Conservation (phyloP, 371 early-diverging fungal genomes). For the Chytridiales sp. region DNA sequence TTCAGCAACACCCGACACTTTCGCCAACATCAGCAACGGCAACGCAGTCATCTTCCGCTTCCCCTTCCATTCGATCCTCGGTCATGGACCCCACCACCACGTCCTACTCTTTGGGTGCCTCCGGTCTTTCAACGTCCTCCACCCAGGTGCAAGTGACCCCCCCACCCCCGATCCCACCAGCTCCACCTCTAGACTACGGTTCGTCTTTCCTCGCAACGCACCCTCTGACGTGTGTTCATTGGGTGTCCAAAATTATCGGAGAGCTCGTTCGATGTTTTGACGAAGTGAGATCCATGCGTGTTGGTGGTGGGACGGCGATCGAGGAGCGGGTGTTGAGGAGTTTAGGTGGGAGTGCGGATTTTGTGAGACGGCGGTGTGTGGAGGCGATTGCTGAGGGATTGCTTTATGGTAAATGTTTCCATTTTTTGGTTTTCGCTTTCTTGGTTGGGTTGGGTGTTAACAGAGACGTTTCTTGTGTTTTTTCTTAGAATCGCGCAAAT, state of each 20-base stretch:
- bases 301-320: constrained; percentile 32
- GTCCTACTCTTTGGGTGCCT: too few relatives aligned
- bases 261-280: constrained; percentile 31
- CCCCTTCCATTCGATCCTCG: too few relatives aligned
- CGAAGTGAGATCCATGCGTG: constrained; percentile 26
- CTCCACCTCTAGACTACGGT: constrained; percentile 11
- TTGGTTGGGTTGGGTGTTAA: constrained; percentile 34
- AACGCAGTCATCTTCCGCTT: too few relatives aligned
- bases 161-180: background rate
- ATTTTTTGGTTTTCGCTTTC: constrained; percentile 27
- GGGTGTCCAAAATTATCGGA: constrained; percentile 30
- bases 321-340: constrained; percentile 24
- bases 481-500: constrained; percentile 79
- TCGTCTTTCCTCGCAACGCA: constrained; percentile 20
- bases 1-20: too few relatives aligned
- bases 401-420: constrained; percentile 27
- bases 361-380: constrained; percentile 28
- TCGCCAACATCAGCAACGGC: too few relatives aligned
- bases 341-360: constrained; percentile 17
- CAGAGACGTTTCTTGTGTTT: constrained; percentile 24
- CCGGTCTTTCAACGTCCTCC: too few relatives aligned
- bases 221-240: constrained; percentile 41
- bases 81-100: too few relatives aligned
- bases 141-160: background rate
- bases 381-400: constrained; percentile 39